Conservation (phyloP, 805 yeast genomes). For the Lachancea fermentati region DNA sequence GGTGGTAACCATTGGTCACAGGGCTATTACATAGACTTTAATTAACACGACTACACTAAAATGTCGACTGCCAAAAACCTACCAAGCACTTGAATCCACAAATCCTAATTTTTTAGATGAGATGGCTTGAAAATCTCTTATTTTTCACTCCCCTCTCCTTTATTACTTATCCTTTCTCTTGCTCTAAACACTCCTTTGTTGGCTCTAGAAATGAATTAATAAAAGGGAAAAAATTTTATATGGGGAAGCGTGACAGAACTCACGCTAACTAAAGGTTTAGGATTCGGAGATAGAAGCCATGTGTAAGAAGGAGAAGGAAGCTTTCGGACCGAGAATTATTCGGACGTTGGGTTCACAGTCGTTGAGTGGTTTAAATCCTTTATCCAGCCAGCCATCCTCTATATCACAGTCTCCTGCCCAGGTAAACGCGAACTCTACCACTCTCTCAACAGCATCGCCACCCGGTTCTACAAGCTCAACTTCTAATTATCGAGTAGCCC, state of each 20-base stretch:
- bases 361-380: slow-evolving; percentile 13
- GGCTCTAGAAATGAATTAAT: background rate
- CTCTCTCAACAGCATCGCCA: background rate
- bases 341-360: slow-evolving; percentile 21
- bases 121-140: too few relatives aligned
- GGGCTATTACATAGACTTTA: background rate
- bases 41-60: too few relatives aligned
- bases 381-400: slow-evolving; percentile 11
- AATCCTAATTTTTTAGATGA: too few relatives aligned
- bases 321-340: slow-evolving; percentile 13
- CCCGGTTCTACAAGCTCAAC: slow-evolving; percentile 9
- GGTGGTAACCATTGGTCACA: background rate
- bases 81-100: too few relatives aligned
- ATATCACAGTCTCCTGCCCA: slow-evolving; percentile 9
- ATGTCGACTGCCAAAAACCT: too few relatives aligned
- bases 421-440: background rate
- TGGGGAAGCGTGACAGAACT: background rate
- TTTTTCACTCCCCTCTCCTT: too few relatives aligned
- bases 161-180: too few relatives aligned
- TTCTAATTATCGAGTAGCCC: slow-evolving; percentile 63
- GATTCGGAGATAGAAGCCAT: background rate
- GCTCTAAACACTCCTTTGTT: background rate
- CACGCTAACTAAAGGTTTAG: background rate
- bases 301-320: slow-evolving; percentile 6
- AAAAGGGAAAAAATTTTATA: background rate